Percentiles rank a stretch among this genome's conserved stretches.
phyloP scores from a whole-genome alignment of 2,329 filamentous ascomycete species.

The Basipetospora chlamydospora region DNA sequence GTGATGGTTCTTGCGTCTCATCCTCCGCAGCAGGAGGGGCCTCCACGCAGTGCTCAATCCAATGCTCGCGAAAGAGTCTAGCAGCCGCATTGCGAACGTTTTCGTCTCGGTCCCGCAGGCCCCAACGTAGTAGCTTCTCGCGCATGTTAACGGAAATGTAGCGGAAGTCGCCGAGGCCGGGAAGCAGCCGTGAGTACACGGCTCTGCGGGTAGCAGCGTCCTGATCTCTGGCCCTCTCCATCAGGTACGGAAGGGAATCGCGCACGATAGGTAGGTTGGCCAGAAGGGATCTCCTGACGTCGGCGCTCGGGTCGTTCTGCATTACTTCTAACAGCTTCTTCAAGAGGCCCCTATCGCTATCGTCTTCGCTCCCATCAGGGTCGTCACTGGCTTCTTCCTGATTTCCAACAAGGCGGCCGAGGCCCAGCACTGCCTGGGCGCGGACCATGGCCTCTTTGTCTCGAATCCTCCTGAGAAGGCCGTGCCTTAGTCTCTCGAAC shows the following conservation, averaged over 20 bases:
- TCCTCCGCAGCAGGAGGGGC: constrained; percentile 44
- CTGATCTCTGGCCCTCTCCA: constrained; percentile 81
- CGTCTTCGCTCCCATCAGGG: constrained; percentile 55
- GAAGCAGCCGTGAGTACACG: constrained; percentile 75
- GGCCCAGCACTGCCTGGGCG: constrained; percentile 77
- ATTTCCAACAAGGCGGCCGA: constrained; percentile 73
- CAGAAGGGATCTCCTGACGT: constrained; percentile 77
- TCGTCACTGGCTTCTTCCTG: constrained; percentile 56
- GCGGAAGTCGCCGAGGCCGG: constrained; percentile 83
- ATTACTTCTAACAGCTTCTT: constrained; percentile 76
- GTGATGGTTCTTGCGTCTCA: constrained; percentile 32
- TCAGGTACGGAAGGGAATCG: constrained; percentile 67
- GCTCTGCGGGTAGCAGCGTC: constrained; percentile 73
- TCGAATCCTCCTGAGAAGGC: constrained; percentile 69
- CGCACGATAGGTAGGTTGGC: constrained; percentile 81
- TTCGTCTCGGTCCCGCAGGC: constrained; percentile 83
- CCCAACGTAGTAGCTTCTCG: constrained; percentile 92
- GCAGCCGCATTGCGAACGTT: constrained; percentile 85
- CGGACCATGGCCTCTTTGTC: constrained; percentile 92
- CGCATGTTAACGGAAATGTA: constrained; percentile 86
- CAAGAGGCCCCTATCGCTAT: constrained; percentile 52
- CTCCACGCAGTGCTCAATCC: constrained; percentile 89
- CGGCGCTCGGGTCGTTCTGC: constrained; percentile 86
- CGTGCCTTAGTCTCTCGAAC: constrained; percentile 67
- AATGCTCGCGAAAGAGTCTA: constrained; percentile 82